These are phyloP conservation scores for Bretschneidera sinensis DNA, from an alignment of 345 rosid genomes.

Conservation along the genomic window DNA sequence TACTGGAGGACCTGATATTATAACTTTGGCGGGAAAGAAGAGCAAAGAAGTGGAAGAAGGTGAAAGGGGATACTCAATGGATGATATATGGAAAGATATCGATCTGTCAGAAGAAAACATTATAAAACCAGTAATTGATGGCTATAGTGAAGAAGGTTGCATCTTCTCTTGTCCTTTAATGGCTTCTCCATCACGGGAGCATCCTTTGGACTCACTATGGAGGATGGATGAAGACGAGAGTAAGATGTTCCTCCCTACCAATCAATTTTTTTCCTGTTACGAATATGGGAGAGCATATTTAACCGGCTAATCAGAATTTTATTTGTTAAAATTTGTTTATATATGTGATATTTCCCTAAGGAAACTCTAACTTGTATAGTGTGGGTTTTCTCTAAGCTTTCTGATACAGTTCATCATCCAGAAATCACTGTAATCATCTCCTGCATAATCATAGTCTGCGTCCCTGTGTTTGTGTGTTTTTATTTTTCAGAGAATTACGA, in stretches of 20 bases:
- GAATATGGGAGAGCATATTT: conserved; percentile 34
- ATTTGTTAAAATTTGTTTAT: conserved; percentile 50
- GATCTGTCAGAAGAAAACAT: conserved; percentile 45
- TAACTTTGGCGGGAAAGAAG: conserved; percentile 24
- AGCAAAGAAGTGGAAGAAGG: conserved; percentile 32
- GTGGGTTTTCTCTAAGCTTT: conserved; percentile 31
- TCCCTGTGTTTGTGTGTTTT: conserved; percentile 29
- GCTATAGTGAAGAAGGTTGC: conserved; percentile 41
- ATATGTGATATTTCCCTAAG: conserved; percentile 22
- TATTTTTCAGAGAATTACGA: conserved; percentile 15
- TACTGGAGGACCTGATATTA: conserved; percentile 54
- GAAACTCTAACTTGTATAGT: conserved; percentile 40
- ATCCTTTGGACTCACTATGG: conserved; percentile 59
- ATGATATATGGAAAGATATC: conserved; percentile 90
- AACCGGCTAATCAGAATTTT: conserved; percentile 51
- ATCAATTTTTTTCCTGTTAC: conserved; percentile 34
- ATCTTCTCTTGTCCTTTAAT: conserved; percentile 40
- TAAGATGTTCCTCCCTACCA: conserved; percentile 46
- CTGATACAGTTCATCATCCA: conserved; percentile 11
- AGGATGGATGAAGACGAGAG: conserved; percentile 55
- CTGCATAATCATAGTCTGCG: conserved; percentile 14
- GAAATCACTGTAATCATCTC: conserved; percentile 21
- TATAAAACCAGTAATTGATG: conserved; percentile 44
- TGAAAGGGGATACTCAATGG: conserved; percentile 59
- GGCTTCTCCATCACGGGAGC: conserved; percentile 61